Conservation (phyloP, 257 asterid species). For the Eustoma russellianum region DNA sequence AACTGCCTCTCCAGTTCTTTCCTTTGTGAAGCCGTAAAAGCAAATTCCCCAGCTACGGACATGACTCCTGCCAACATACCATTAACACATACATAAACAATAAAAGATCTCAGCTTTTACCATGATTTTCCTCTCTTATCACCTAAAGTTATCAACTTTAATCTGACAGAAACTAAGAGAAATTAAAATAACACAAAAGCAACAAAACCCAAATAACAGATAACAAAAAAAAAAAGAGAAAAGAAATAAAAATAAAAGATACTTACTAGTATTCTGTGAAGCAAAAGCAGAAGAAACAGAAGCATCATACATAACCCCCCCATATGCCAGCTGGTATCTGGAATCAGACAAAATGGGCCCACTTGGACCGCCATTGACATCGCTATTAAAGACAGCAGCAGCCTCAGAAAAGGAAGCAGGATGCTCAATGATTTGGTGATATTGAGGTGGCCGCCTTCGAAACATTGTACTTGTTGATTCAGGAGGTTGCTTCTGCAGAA, state of each 20-base stretch:
- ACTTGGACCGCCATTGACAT: slow-evolving; percentile 12
- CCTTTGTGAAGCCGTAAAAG: slow-evolving; percentile 53
- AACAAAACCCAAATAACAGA: slow-evolving; percentile 2
- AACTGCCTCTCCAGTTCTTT: slow-evolving; percentile 65
- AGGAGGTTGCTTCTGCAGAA: slow-evolving; percentile 38
- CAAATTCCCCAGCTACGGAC: slow-evolving; percentile 19
- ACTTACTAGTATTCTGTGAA: slow-evolving; percentile 15
- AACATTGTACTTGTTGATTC: slow-evolving; percentile 12
- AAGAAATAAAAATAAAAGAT: background rate
- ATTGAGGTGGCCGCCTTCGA: slow-evolving; percentile 12
- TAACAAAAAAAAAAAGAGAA: background rate
- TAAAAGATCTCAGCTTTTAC: slow-evolving; percentile 2
- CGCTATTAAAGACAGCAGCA: slow-evolving; percentile 14
- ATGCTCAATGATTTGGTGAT: background rate
- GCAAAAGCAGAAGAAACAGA: slow-evolving; percentile 5
- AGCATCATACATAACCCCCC: slow-evolving; percentile 15
- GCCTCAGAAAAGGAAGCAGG: background rate
- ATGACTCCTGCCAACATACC: slow-evolving; percentile 16
- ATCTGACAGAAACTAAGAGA: background rate
- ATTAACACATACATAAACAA: background rate
- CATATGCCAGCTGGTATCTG: slow-evolving; percentile 15
- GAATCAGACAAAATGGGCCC: slow-evolving; percentile 18
- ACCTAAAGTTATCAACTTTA: background rate
- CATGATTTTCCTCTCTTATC: background rate
- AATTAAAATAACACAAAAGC: background rate